These are phyloP conservation scores for Trifolium fragiferum DNA, from an alignment of 306 rosid genomes.

Conservation along the genomic window DNA sequence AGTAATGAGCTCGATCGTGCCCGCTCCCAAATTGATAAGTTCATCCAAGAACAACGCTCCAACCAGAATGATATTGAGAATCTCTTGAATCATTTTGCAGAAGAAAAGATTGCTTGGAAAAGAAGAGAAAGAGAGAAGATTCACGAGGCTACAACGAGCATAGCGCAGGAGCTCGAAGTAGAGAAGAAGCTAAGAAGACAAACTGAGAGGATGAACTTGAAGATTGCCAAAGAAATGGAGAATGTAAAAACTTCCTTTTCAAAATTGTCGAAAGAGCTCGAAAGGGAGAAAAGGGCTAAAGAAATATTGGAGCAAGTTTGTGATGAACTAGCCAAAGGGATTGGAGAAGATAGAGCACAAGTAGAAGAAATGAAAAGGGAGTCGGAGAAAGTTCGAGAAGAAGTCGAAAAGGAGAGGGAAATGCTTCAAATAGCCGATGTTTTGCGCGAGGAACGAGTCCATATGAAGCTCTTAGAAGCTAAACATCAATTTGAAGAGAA, in stretches of 20 bases:
- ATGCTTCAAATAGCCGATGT: slow-evolving; percentile 92
- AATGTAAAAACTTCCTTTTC: slow-evolving; percentile 54
- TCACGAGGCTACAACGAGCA: slow-evolving; percentile 49
- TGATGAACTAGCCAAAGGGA: slow-evolving; percentile 76
- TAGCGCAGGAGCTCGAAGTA: slow-evolving; percentile 66
- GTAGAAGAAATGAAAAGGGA: slow-evolving; percentile 82
- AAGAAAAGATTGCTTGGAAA: slow-evolving; percentile 72
- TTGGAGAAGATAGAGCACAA: slow-evolving; percentile 80
- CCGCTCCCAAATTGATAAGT: slow-evolving; percentile 59
- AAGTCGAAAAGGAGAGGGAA: slow-evolving; percentile 87
- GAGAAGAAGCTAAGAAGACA: slow-evolving; percentile 86
- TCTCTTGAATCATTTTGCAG: slow-evolving; percentile 64
- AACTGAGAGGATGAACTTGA: slow-evolving; percentile 77
- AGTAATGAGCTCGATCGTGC: slow-evolving; percentile 70
- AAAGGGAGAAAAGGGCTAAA: slow-evolving; percentile 83
- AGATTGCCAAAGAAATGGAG: slow-evolving; percentile 74
- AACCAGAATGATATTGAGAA: slow-evolving; percentile 56
- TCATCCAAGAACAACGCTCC: slow-evolving; percentile 57
- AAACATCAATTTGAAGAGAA: slow-evolving; percentile 90
- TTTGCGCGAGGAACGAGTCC: slow-evolving; percentile 90
- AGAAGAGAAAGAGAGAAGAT: slow-evolving; percentile 70
- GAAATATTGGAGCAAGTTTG: slow-evolving; percentile 86
- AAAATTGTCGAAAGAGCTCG: slow-evolving; percentile 62
- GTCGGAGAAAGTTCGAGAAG: slow-evolving; percentile 68
- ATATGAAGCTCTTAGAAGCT: slow-evolving; percentile 94